A percentile compares a stretch with the other conserved stretches of the same genome.
phyloP scores from a whole-genome alignment of 768 basidiomycete genomes.

The Panaeolus cyanescens region DNA sequence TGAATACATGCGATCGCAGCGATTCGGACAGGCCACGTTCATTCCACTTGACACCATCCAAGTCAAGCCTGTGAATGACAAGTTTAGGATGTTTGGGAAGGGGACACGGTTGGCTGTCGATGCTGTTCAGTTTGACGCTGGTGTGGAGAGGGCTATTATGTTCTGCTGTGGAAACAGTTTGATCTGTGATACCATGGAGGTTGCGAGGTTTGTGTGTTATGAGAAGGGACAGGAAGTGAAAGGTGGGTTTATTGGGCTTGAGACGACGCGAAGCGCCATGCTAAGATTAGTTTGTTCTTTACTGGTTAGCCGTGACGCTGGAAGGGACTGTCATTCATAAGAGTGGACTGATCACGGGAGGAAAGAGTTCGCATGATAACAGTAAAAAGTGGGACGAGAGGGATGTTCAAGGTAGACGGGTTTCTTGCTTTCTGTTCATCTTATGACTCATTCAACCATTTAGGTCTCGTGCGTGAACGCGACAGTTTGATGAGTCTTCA shows the following conservation, averaged over 20 bases:
- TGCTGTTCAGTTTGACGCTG: constrained; percentile 79
- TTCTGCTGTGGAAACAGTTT: constrained; percentile 95
- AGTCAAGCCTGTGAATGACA: constrained; percentile 91
- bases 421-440: background rate
- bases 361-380: constrained; percentile 73
- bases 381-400: constrained; percentile 94
- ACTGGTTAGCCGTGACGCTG: constrained; percentile 96
- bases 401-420: constrained; percentile 81
- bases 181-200: constrained; percentile 94
- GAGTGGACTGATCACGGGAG: constrained; percentile 96
- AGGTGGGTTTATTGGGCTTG: constrained; percentile 66
- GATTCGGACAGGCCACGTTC: constrained; percentile 90
- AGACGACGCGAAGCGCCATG: background rate
- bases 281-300: constrained; percentile 46
- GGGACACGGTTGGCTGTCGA: constrained; percentile 87
- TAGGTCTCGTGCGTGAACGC: constrained; percentile 56
- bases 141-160: constrained; percentile 92
- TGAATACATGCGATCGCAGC: constrained; percentile 68
- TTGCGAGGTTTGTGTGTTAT: constrained; percentile 88
- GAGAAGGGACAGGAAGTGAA: constrained; percentile 97
- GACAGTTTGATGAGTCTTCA: constrained; percentile 76
- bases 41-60: constrained; percentile 98
- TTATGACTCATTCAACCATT: background rate
- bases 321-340: constrained; percentile 98
- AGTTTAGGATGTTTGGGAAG: constrained; percentile 89